Evolutionary conservation across 805 yeast species (phyloP).

Genomic region (Barnettozyma sucrosica): DNA sequence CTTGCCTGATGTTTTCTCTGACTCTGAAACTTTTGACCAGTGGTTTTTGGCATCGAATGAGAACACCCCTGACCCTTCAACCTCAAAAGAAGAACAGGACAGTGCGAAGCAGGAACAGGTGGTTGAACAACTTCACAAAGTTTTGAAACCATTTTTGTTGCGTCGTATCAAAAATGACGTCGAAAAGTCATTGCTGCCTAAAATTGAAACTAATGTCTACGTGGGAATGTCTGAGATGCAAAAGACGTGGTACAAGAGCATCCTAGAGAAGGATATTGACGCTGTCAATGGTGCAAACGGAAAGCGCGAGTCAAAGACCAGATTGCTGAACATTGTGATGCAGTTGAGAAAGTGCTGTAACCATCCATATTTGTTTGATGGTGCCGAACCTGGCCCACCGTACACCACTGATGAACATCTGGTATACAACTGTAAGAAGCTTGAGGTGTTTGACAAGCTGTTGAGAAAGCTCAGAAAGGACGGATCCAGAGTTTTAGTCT

Average conservation of each 20-base stretch:
- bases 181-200: slow-evolving; percentile 72
- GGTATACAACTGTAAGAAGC: slow-evolving; percentile 65
- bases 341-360: slow-evolving; percentile 81
- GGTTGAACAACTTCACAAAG: slow-evolving; percentile 68
- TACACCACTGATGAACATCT: slow-evolving; percentile 81
- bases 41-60: slow-evolving; percentile 49
- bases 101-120: slow-evolving; percentile 39
- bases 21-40: slow-evolving; percentile 64
- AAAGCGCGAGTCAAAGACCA: slow-evolving; percentile 67
- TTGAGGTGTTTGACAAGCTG: slow-evolving; percentile 64
- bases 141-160: slow-evolving; percentile 65
- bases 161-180: slow-evolving; percentile 78
- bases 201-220: slow-evolving; percentile 67
- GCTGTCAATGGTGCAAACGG: slow-evolving; percentile 82
- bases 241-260: slow-evolving; percentile 67
- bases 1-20: slow-evolving; percentile 73
- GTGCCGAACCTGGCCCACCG: slow-evolving; percentile 90
- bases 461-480: slow-evolving; percentile 55
- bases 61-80: slow-evolving; percentile 27
- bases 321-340: slow-evolving; percentile 76
- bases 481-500: slow-evolving; percentile 73
- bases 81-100: slow-evolving; percentile 32
- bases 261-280: slow-evolving; percentile 74
- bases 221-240: slow-evolving; percentile 78
- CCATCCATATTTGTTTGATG: slow-evolving; percentile 80